These are phyloP conservation scores for Naganishia kalamii DNA, from an alignment of 768 basidiomycete species.

Conservation along the genomic window DNA sequence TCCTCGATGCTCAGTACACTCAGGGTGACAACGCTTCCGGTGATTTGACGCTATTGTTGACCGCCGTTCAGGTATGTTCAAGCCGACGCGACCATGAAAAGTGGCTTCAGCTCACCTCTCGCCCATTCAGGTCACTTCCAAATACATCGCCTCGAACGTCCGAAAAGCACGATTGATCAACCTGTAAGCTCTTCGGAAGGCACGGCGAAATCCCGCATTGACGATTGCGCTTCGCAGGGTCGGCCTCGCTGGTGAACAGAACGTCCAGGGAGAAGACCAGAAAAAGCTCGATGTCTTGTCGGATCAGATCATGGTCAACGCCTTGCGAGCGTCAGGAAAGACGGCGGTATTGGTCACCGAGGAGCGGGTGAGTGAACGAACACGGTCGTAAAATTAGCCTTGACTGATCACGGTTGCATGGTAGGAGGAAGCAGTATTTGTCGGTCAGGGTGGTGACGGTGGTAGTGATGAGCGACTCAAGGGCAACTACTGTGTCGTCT, in stretches of 20 bases:
- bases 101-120: neutral
- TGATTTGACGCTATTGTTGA: constrained; percentile 87
- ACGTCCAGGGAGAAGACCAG: constrained; percentile 97
- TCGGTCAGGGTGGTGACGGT: constrained; percentile 49
- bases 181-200: constrained; percentile 56
- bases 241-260: constrained; percentile 90
- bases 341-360: constrained; percentile 94
- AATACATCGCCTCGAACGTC: constrained; percentile 95
- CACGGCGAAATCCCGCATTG: neutral
- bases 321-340: constrained; percentile 91
- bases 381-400: neutral
- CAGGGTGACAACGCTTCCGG: constrained; percentile 79
- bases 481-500: constrained; percentile 94
- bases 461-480: constrained; percentile 62
- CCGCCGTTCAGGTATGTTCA: constrained; percentile 76
- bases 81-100: neutral
- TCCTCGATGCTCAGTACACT: constrained; percentile 75
- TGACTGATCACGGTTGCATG: no score
- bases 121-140: constrained; percentile 43
- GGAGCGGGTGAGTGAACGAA: constrained; percentile 54
- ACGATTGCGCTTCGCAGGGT: constrained; percentile 60
- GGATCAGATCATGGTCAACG: constrained; percentile 99
- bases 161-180: constrained; percentile 95
- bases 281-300: constrained; percentile 97
- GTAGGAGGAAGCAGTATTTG: constrained; percentile 67